These are phyloP conservation scores for Amanita pseudoporphyria DNA, from an alignment of 768 basidiomycete genomes.

Conservation along the genomic window DNA sequence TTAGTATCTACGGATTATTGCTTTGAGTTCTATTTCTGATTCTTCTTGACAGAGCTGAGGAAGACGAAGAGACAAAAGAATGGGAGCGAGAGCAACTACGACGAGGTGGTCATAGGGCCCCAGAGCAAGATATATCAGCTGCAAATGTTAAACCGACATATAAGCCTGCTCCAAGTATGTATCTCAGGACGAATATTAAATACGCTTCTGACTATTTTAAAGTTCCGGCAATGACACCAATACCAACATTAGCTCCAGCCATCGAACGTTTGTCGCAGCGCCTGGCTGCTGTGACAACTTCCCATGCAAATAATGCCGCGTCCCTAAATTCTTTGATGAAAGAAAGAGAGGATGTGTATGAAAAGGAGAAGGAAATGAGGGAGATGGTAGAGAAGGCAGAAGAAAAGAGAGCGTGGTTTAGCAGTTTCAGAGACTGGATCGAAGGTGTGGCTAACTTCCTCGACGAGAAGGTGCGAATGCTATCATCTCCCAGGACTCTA, in stretches of 20 bases:
- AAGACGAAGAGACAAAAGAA: slow-evolving; percentile 76
- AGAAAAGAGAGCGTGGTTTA: slow-evolving; percentile 75
- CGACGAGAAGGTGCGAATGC: slow-evolving; percentile 65
- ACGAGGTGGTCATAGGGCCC: slow-evolving; percentile 52
- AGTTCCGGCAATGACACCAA: slow-evolving; percentile 59
- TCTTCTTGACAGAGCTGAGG: slow-evolving; percentile 46
- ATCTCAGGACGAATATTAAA: background rate
- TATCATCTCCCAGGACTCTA: background rate
- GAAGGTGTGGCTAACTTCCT: slow-evolving; percentile 79
- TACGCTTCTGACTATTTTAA: slow-evolving; percentile 10
- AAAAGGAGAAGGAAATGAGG: slow-evolving; percentile 64
- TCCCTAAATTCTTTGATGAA: slow-evolving; percentile 47
- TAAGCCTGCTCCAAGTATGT: slow-evolving; percentile 62
- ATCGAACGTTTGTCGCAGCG: slow-evolving; percentile 52
- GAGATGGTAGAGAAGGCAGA: slow-evolving; percentile 68
- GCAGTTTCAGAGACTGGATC: slow-evolving; percentile 67
- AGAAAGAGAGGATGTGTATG: slow-evolving; percentile 56
- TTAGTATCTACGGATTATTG: slow-evolving; percentile 26
- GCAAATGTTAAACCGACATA: slow-evolving; percentile 47
- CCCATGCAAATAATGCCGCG: slow-evolving; percentile 54
- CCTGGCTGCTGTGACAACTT: slow-evolving; percentile 50
- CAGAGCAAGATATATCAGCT: slow-evolving; percentile 21
- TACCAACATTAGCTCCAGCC: slow-evolving; percentile 57
- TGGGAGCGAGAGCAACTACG: slow-evolving; percentile 84
- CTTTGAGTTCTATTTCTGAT: background rate